Base-by-base conservation (phyloP, 2,329 filamentous ascomycete species). In the Talaromyces sp. region DNA sequence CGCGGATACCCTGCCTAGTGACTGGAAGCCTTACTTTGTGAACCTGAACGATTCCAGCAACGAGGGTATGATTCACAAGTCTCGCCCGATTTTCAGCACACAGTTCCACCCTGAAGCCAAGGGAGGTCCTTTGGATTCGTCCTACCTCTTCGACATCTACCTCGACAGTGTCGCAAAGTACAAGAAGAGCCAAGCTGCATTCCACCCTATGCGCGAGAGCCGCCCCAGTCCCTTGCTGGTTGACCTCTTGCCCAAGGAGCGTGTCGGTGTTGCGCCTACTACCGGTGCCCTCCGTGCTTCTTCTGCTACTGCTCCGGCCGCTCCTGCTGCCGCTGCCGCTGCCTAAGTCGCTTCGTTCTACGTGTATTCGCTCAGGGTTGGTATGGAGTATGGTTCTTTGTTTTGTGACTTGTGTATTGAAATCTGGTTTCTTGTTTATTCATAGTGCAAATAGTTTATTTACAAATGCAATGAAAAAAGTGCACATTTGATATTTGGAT, bases 61-160 rank as follows among this genome's bases (percentile, higher is more conserved):
- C 77, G 95, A 99, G 82, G 93, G 90, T 63, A 92, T 99, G 87
- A 92, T 97, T 75, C 95, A 99, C 85, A 92, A 90, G 80, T 90
- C 90, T 62, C 91, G 93, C 39, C 95, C 95, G 65, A 99, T 99
- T 75, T 98, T 99, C 85, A 93, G 91, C 66, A 96, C 93, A 27
- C 95, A 99, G 79, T 99, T 99, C 87, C 95, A 99, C 75, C 95
- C 95, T 17, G 95, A 99, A 80, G 95, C 95, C 68, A 96, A 96
- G 84, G 95, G 95, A 64, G 95, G 95, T 59, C 95, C 95, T 59
- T 90, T 96, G 79, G 95, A 99, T 82, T 96, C 91, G 66, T 88
- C 91, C 2, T 98, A 96, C 80, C 84, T 99, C 63, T 99, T 99
- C 72, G 95, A 99, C 79, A 92, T 91, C 81, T 99, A 98, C 80